These are phyloP conservation scores for Phytophthora aleatoria DNA, from an alignment of 352 stramenopile species.

Conservation along the genomic window DNA sequence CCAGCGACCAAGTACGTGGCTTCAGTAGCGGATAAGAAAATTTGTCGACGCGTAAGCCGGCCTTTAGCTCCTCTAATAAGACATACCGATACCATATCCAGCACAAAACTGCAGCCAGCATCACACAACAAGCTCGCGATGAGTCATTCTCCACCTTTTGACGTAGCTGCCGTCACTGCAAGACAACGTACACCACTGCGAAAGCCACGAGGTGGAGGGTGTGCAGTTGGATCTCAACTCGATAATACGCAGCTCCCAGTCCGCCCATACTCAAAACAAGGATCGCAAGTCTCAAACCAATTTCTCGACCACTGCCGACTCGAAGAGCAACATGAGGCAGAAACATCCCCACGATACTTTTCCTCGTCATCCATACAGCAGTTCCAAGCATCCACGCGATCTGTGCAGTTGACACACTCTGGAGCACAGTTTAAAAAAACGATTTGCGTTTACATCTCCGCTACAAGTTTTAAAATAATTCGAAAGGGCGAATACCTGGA, in stretches of 20 bases:
- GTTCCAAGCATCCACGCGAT: constrained; percentile 32
- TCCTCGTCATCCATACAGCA: constrained; percentile 49
- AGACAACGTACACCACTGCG: constrained; percentile 20
- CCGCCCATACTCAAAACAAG: neutral
- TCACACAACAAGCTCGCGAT: neutral
- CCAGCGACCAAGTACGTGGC: constrained; percentile 29
- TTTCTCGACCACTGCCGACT: constrained; percentile 4
- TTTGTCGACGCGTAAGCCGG: constrained; percentile 19
- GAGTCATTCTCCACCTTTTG: neutral
- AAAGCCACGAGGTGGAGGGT: constrained; percentile 24
- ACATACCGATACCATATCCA: constrained; percentile 33
- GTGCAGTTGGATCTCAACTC: constrained; percentile 2
- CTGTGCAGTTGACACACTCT: constrained; percentile 42
- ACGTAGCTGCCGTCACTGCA: neutral
- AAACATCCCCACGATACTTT: constrained; percentile 24
- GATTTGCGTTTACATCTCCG: neutral
- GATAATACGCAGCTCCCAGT: constrained; percentile 13
- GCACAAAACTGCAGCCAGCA: constrained; percentile 22
- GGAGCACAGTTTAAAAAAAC: neutral
- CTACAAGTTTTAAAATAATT: neutral
- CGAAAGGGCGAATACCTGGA: constrained; percentile 34
- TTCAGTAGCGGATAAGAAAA: constrained; percentile 31
- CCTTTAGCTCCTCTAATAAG: constrained; percentile 16
- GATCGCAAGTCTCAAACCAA: constrained; percentile 12
- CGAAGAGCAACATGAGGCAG: constrained; percentile 14